Evolutionary conservation across 2,329 filamentous ascomycete species (phyloP), one percentile per base, ranked within the genome.

Genomic region (Colletotrichum sp.): DNA sequence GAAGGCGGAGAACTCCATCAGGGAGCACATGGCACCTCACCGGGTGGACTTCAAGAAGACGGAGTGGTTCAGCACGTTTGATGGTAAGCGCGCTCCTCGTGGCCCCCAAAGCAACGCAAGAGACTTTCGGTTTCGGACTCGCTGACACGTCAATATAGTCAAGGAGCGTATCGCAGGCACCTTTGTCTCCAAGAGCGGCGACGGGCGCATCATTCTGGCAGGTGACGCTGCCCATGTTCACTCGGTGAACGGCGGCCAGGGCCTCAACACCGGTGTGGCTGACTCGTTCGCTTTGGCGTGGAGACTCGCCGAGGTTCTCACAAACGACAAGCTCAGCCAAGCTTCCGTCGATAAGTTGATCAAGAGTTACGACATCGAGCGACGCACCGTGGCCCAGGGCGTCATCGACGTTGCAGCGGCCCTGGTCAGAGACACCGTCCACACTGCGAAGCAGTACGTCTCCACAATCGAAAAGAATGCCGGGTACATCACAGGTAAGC

Each of bases 81-180:
- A 87, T 36, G 86, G 87, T 86, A 80, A 73, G 84, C 74, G 13
- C 21, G 16, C 12, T 21, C n/a, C n/a, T 18, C 44, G 18, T 49
- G 26, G 39, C 66, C 8, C 15, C 49, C 30, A 30, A 18, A 68
- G 44, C 55, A 10, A 32, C 18, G 28, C 52, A 24, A 24, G 8
- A 62, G 8, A 21, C 32, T 30, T 36, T 24, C 13, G 12, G 26
- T 26, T 12, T 44, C 26, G 24, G 13, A 65, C 32, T 71, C 28
- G 36, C 64, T 69, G 72, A 68, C 44, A 18, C 34, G 15, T 21
- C n/a, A 3, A 6, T 36, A 49, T 34, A 87, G 86, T 87, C 69
- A 87, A 87, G 67, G 90, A 4, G 81, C 87, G 91, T 16, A 86
- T 93, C 24, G 92, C 92, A 0, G 87, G 89, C 44, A 84, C 82